Evolutionary conservation across 305 asterid genomes (phyloP).

Genomic region (Fraxinus baroniana): DNA sequence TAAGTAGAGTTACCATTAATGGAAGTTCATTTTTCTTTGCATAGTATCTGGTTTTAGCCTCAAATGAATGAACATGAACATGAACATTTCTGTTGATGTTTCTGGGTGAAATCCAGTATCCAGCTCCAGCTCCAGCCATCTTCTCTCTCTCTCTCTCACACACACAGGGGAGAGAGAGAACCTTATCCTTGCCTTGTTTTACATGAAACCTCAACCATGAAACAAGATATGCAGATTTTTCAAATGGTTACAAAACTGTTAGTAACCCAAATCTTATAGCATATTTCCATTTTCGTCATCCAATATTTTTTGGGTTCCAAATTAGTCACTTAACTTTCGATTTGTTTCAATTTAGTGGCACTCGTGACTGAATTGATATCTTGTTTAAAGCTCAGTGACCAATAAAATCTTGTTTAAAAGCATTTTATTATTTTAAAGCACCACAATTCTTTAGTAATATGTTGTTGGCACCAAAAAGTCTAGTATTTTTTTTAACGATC

Average conservation of each 20-base stretch:
- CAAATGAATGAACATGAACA: not conserved
- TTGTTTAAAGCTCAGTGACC: not conserved
- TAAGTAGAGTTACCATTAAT: slow-evolving; percentile 8
- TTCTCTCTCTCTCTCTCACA: slow-evolving; percentile 22
- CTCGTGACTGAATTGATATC: not conserved
- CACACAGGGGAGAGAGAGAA: not conserved
- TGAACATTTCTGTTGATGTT: slow-evolving; percentile 17
- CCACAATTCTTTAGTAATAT: not conserved
- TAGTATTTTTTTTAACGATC: not conserved
- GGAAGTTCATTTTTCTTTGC: slow-evolving; percentile 18
- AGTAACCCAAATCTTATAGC: not conserved
- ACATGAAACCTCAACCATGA: not conserved
- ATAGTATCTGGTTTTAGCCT: slow-evolving; percentile 18
- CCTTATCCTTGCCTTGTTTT: slow-evolving; percentile 32
- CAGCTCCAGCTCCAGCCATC: slow-evolving; percentile 30
- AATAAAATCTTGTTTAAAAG: not conserved
- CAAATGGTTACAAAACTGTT: not conserved
- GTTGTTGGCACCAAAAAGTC: not conserved
- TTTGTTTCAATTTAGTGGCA: not conserved
- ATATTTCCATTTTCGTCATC: not conserved
- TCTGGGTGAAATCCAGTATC: slow-evolving; percentile 35
- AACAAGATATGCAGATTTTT: not conserved
- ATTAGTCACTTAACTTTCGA: not conserved
- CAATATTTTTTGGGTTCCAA: not conserved
- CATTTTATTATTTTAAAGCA: not conserved